Percentiles rank a stretch among this genome's conserved stretches.
These are phyloP conservation scores for Fusarium succisae DNA, from an alignment of 2,329 filamentous ascomycete genomes.

Conservation along the genomic window DNA sequence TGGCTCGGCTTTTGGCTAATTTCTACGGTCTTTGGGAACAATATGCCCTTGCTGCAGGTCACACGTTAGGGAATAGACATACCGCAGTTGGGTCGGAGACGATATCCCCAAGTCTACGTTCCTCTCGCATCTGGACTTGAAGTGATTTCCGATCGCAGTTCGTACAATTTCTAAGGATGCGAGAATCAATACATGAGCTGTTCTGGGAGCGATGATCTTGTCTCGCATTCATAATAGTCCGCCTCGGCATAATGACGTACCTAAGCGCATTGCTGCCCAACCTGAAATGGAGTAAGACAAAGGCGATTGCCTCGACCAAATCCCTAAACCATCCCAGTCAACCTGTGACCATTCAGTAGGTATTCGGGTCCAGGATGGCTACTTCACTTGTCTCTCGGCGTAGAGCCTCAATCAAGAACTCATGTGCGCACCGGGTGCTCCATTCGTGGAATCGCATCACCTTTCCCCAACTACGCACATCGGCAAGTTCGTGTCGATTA, in stretches of 20 bases:
- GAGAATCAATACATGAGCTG: too few species aligned
- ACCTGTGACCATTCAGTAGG: background rate
- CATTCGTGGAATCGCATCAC: too few species aligned
- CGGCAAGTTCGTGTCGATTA: background rate
- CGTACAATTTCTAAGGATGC: rapidly evolving
- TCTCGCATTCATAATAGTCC: background rate
- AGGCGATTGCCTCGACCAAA: too few species aligned
- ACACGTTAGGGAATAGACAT: too few species aligned
- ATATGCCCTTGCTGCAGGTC: too few species aligned
- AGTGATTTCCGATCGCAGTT: too few species aligned
- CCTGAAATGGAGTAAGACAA: too few species aligned
- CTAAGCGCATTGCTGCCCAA: background rate
- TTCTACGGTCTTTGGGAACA: too few species aligned
- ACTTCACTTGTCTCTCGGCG: too few species aligned
- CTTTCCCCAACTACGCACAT: background rate
- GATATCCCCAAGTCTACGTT: background rate
- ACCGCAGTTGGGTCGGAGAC: too few species aligned
- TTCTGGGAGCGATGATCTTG: rapidly evolving
- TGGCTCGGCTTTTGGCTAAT: too few species aligned
- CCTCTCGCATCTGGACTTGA: background rate
- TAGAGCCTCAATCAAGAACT: background rate
- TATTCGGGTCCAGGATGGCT: background rate
- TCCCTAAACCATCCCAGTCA: too few species aligned
- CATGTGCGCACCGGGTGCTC: background rate
- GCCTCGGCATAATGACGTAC: background rate